Evolutionary conservation across 352 stramenopile species (phyloP).

Genomic region (Phytophthora cactorum): DNA sequence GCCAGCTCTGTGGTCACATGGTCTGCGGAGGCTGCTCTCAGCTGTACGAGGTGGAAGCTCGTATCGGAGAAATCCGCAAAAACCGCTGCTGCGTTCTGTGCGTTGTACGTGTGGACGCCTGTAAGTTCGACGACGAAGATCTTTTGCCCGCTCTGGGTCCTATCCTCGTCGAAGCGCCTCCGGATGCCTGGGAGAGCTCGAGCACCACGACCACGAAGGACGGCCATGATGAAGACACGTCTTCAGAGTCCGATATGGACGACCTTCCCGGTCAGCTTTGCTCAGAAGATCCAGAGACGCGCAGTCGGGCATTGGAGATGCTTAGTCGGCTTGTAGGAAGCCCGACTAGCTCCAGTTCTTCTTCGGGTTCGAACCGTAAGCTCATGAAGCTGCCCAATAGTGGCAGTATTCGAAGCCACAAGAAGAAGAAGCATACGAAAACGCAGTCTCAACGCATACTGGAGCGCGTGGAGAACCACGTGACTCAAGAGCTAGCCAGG

Average conservation of each 20-base stretch:
- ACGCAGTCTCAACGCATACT: slow-evolving; percentile 41
- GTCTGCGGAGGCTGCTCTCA: slow-evolving; percentile 54
- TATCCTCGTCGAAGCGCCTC: slow-evolving; percentile 43
- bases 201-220: slow-evolving; percentile 16
- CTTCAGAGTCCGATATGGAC: slow-evolving; percentile 30
- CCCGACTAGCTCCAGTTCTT: slow-evolving; percentile 24
- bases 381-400: slow-evolving; percentile 25
- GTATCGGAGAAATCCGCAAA: slow-evolving; percentile 49
- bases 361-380: slow-evolving; percentile 21
- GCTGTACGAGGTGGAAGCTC: slow-evolving; percentile 54
- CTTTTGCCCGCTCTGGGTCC: slow-evolving; percentile 43
- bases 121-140: slow-evolving; percentile 58
- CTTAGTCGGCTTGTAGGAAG: slow-evolving; percentile 45
- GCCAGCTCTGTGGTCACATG: slow-evolving; percentile 56
- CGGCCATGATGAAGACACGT: slow-evolving; percentile 25
- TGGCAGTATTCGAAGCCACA: slow-evolving; percentile 5
- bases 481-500: slow-evolving; percentile 40
- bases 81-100: slow-evolving; percentile 55
- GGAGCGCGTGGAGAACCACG: slow-evolving; percentile 48
- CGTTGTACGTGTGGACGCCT: slow-evolving; percentile 57
- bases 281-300: slow-evolving; percentile 47
- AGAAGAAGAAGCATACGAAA: slow-evolving; percentile 32
- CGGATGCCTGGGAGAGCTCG: slow-evolving; percentile 43
- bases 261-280: slow-evolving; percentile 45
- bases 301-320: slow-evolving; percentile 51